Evolutionary conservation across 2,329 filamentous ascomycete genomes (phyloP).

Genomic region (Phialophora chinensis): DNA sequence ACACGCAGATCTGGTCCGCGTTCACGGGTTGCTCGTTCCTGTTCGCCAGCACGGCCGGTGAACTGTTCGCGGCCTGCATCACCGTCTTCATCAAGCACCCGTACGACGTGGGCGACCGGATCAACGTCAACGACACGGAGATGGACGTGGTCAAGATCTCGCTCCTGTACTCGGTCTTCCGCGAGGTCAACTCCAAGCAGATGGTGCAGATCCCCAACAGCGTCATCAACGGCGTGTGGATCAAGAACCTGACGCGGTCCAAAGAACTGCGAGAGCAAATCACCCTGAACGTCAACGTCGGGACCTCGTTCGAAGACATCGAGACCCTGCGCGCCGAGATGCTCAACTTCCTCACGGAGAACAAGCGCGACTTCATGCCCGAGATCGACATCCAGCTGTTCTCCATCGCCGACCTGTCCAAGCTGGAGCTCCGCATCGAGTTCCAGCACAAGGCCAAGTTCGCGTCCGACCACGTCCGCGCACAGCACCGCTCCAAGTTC

Average conservation of each 20-base stretch:
- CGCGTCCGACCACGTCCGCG: conserved; percentile 17
- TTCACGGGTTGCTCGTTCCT: conserved; percentile 39
- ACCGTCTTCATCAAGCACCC: conserved; percentile 44
- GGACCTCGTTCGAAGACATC: conserved; percentile 44
- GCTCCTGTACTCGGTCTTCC: conserved; percentile 46
- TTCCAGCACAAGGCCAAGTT: conserved; percentile 42
- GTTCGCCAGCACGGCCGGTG: conserved; percentile 40
- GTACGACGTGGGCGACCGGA: conserved; percentile 45
- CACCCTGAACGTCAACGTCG: conserved; percentile 40
- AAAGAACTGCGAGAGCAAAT: conserved; percentile 46
- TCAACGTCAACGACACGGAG: conserved; percentile 41
- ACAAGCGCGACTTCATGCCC: conserved; percentile 45
- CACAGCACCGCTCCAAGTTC: conserved; percentile 34
- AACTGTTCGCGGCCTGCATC: conserved; percentile 40
- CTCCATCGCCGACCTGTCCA: conserved; percentile 42
- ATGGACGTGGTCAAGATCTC: conserved; percentile 44
- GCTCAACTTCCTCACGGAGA: conserved; percentile 44
- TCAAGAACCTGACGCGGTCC: conserved; percentile 47
- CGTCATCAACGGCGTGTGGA: conserved; percentile 46
- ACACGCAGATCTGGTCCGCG: conserved; percentile 30
- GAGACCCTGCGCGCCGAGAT: conserved; percentile 42
- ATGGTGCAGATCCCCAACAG: conserved; percentile 47
- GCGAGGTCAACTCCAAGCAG: conserved; percentile 43
- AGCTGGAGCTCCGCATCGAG: conserved; percentile 44
- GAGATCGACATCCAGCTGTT: conserved; percentile 45